Percentiles rank a stretch among this genome's conserved stretches.
phyloP scores from a whole-genome alignment of 192 early-diverging fungal species.

The Phlyctochytrium bullatum region DNA sequence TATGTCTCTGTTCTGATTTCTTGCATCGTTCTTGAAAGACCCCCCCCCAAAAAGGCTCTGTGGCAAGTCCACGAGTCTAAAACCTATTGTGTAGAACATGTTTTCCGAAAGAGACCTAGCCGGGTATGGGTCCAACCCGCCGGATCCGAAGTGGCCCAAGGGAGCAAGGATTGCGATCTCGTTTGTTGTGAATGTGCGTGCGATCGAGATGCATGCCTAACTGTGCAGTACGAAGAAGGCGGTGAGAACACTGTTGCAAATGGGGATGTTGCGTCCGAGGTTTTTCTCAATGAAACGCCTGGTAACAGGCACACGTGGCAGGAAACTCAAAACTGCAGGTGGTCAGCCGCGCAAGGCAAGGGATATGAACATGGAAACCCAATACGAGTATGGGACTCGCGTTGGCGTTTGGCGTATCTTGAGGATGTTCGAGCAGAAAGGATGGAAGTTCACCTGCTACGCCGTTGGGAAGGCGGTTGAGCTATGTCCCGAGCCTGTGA shows the following conservation, averaged over 20 bases:
- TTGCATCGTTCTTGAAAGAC: too few relatives aligned
- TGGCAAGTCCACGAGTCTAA: too few relatives aligned
- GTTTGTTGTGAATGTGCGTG: constrained; percentile 49
- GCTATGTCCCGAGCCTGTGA: constrained; percentile 35
- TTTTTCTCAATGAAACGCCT: constrained; percentile 51
- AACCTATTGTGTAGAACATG: too few relatives aligned
- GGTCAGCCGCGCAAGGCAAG: constrained; percentile 10
- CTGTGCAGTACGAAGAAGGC: constrained; percentile 36
- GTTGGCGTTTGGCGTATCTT: constrained; percentile 48
- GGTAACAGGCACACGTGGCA: constrained; percentile 13
- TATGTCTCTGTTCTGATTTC: too few relatives aligned
- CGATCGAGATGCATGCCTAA: not conserved
- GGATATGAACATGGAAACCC: constrained; percentile 48
- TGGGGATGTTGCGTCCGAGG: constrained; percentile 41
- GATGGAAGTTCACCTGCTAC: constrained; percentile 49
- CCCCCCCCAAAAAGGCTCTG: too few relatives aligned
- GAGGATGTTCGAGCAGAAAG: constrained; percentile 29
- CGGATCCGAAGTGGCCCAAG: constrained; percentile 49
- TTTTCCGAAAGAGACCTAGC: constrained; percentile 33
- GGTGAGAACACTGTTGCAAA: constrained; percentile 53
- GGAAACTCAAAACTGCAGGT: not conserved
- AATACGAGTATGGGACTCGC: constrained; percentile 56
- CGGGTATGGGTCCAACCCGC: constrained; percentile 45
- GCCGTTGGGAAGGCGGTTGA: constrained; percentile 53
- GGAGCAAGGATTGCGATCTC: constrained; percentile 43